Evolutionary conservation across 495 filamentous ascomycete species (phyloP).

Genomic region (Penicillium antarcticum): DNA sequence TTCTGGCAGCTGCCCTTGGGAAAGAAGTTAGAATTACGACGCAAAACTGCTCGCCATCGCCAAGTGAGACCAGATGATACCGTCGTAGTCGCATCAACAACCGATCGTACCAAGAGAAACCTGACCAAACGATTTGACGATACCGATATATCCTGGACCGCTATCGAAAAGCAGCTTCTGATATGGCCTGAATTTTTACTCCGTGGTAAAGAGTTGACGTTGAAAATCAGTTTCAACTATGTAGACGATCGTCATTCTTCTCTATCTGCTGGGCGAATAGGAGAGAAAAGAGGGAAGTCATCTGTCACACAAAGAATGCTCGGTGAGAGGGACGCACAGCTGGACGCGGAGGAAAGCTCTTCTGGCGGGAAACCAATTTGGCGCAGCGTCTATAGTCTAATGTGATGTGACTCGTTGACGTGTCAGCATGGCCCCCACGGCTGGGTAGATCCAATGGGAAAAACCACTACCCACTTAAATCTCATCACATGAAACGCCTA

Average conservation of each 20-base stretch:
- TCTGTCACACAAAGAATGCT: constrained; percentile 19
- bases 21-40: constrained; percentile 2
- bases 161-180: constrained; percentile 17
- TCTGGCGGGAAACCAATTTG: not conserved
- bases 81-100: not conserved
- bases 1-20: constrained; percentile 20
- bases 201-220: constrained; percentile 12
- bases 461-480: constrained; percentile 28
- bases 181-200: constrained; percentile 2
- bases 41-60: constrained; percentile 5
- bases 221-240: constrained; percentile 16
- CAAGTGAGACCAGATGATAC: not conserved
- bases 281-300: constrained; percentile 20
- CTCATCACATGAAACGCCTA: constrained; percentile 19
- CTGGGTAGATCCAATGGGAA: constrained; percentile 25
- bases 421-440: constrained; percentile 15
- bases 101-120: constrained; percentile 9
- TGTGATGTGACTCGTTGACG: constrained; percentile 19
- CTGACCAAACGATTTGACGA: constrained; percentile 17
- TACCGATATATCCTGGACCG: constrained; percentile 10
- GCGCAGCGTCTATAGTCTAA: constrained; percentile 3
- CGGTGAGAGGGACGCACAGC: constrained; percentile 16
- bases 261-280: not conserved
- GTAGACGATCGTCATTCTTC: constrained; percentile 8
- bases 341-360: constrained; percentile 20